Percentiles rank a stretch among this genome's conserved stretches.
Evolutionary conservation across 345 rosid species (phyloP).

Genomic region (Populus nigra): DNA sequence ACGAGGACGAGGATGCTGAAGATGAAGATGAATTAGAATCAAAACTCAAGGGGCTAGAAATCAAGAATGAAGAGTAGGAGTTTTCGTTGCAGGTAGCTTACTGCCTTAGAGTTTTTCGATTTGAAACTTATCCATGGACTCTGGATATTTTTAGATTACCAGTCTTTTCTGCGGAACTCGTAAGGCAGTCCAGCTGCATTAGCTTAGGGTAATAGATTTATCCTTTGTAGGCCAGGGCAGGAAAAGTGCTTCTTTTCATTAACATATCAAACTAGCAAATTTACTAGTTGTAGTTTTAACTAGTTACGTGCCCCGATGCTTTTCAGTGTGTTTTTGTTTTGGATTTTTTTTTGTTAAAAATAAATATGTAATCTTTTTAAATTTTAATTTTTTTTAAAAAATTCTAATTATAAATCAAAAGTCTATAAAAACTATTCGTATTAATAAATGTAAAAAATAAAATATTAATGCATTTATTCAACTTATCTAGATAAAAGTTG

Average conservation of each 20-base stretch:
- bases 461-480: too few species aligned
- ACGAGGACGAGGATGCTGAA: conserved; percentile 32
- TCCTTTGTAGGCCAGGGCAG: conserved; percentile 14
- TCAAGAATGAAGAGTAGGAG: conserved; percentile 45
- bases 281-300: conserved; percentile 1
- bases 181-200: conserved; percentile 13
- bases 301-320: too few species aligned
- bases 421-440: too few species aligned
- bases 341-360: too few species aligned
- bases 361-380: too few species aligned
- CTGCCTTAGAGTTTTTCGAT: neutral
- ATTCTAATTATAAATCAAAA: too few species aligned
- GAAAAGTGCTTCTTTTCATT: neutral
- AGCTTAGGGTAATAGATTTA: conserved; percentile 12
- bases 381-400: too few species aligned
- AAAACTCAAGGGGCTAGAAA: conserved; percentile 65
- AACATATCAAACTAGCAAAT: neutral
- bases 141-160: neutral
- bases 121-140: neutral
- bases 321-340: too few species aligned
- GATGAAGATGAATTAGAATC: conserved; percentile 61
- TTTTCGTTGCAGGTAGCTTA: neutral
- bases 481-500: too few species aligned
- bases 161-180: neutral
- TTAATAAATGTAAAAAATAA: too few species aligned